These are phyloP conservation scores for Orbilia oligospora DNA, from an alignment of 2,329 filamentous ascomycete genomes.

Conservation along the genomic window DNA sequence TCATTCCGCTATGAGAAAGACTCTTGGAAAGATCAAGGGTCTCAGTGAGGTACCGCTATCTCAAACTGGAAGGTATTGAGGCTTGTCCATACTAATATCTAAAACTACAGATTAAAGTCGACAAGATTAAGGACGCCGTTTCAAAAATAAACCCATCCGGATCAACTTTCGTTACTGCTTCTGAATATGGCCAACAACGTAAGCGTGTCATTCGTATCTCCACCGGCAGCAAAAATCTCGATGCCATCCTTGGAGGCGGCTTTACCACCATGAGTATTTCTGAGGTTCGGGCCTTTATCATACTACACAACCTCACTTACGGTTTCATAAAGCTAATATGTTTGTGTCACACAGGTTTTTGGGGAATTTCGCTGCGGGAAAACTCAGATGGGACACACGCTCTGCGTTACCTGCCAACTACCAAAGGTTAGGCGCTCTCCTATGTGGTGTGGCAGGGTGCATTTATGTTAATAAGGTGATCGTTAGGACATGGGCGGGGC, in stretches of 20 bases:
- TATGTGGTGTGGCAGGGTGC: slow-evolving; percentile 22
- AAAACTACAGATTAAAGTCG: slow-evolving; percentile 72
- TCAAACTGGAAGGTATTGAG: neutral
- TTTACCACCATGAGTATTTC: slow-evolving; percentile 80
- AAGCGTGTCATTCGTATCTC: slow-evolving; percentile 77
- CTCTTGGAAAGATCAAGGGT: slow-evolving; percentile 77
- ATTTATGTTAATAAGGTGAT: slow-evolving; percentile 48
- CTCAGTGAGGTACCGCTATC: slow-evolving; percentile 45
- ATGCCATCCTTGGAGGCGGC: slow-evolving; percentile 76
- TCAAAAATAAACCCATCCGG: slow-evolving; percentile 73
- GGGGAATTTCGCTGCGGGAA: slow-evolving; percentile 78
- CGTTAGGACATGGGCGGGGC: slow-evolving; percentile 75
- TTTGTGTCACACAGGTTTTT: slow-evolving; percentile 68
- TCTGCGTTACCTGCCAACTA: slow-evolving; percentile 75
- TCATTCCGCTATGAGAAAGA: slow-evolving; percentile 74
- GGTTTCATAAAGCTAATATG: slow-evolving; percentile 43
- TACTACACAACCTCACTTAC: neutral
- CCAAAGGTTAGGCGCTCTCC: slow-evolving; percentile 67
- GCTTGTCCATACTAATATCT: neutral
- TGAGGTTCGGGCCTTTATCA: slow-evolving; percentile 67
- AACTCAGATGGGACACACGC: slow-evolving; percentile 78
- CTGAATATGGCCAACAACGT: slow-evolving; percentile 75
- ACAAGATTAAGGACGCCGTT: slow-evolving; percentile 79
- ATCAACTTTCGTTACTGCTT: slow-evolving; percentile 76
- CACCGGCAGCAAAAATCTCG: slow-evolving; percentile 79